Conservation (phyloP, 2,329 filamentous ascomycete species). For the Lithohypha guttulata region DNA sequence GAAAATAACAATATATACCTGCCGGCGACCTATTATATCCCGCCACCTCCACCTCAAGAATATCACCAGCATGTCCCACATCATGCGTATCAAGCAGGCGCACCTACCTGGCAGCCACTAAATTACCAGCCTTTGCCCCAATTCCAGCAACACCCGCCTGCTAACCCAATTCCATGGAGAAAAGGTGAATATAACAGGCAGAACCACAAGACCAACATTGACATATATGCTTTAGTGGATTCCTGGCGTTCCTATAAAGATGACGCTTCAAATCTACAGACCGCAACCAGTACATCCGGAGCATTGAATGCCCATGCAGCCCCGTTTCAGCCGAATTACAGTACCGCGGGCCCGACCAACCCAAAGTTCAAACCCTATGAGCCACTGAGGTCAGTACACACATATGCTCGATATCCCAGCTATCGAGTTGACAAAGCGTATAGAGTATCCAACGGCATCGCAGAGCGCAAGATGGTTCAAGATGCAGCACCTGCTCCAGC, state of each 20-base stretch:
- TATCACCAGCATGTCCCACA: too few species aligned
- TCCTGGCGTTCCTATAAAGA: conserved; percentile 20
- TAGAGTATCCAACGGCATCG: conserved; percentile 14
- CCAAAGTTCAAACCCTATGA: conserved; percentile 11
- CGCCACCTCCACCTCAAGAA: too few species aligned
- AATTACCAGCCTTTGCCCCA: too few species aligned
- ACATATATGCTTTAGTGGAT: conserved; percentile 20
- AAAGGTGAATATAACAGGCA: conserved; percentile 18
- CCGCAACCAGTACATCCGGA: conserved; percentile 5
- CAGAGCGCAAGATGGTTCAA: conserved; percentile 11
- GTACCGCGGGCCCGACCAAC: background rate
- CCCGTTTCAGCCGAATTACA: conserved; percentile 2
- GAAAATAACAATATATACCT: too few species aligned
- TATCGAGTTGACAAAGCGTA: conserved; percentile 22
- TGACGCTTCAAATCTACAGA: conserved; percentile 14
- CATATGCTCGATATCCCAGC: conserved; percentile 18
- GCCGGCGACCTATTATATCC: too few species aligned
- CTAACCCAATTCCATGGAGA: background rate
- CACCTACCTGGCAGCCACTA: too few species aligned
- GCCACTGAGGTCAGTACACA: conserved; percentile 20
- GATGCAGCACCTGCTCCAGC: conserved; percentile 5
- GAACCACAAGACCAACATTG: conserved; percentile 7
- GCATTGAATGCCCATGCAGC: conserved; percentile 1
- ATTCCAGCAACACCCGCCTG: background rate
- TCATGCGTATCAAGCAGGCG: too few species aligned